Percentiles rank a stretch among this genome's conserved stretches.
phyloP scores from a whole-genome alignment of 1,284 basidiomycete species.

The Anthracocystis panici-leucophaei region DNA sequence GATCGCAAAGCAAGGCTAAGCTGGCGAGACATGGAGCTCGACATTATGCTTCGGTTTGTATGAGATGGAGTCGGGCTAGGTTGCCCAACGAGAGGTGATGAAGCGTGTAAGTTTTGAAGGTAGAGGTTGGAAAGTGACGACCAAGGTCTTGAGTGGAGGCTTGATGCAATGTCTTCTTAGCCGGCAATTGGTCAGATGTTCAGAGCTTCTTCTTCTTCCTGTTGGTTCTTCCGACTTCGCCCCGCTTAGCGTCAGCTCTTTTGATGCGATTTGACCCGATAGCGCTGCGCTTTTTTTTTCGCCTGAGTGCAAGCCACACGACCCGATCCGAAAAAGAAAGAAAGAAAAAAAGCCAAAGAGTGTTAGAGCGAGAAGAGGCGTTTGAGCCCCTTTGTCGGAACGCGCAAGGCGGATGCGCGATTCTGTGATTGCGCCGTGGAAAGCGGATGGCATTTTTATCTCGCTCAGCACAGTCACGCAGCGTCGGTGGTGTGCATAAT shows the following conservation, averaged over 20 bases:
- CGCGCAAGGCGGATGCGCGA: conserved; percentile 1
- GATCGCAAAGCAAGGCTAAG: conserved; percentile 35
- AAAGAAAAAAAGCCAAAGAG: neutral
- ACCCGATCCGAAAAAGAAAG: neutral
- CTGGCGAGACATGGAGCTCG: conserved; percentile 44
- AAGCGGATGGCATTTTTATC: neutral
- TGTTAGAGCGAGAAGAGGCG: neutral
- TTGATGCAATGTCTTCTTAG: neutral
- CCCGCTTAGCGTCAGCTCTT: neutral
- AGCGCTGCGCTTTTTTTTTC: neutral
- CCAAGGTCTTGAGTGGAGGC: conserved; percentile 5
- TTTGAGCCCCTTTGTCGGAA: neutral
- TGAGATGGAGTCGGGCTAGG: neutral
- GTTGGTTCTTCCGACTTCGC: conserved; percentile 3
- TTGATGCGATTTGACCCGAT: too few relatives aligned
- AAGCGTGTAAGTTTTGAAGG: neutral
- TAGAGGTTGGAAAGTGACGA: neutral
- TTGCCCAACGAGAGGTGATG: neutral
- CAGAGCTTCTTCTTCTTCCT: neutral
- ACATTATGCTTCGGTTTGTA: conserved; percentile 17
- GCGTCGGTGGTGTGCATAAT: conserved; percentile 7
- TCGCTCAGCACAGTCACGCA: conserved; percentile 1
- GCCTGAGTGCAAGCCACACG: neutral
- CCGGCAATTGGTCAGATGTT: neutral
- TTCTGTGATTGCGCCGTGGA: neutral